A percentile compares a stretch with the other conserved stretches of the same genome.
Evolutionary conservation across 2,329 filamentous ascomycete genomes (phyloP).

Genomic region (Trichoderma koningii): DNA sequence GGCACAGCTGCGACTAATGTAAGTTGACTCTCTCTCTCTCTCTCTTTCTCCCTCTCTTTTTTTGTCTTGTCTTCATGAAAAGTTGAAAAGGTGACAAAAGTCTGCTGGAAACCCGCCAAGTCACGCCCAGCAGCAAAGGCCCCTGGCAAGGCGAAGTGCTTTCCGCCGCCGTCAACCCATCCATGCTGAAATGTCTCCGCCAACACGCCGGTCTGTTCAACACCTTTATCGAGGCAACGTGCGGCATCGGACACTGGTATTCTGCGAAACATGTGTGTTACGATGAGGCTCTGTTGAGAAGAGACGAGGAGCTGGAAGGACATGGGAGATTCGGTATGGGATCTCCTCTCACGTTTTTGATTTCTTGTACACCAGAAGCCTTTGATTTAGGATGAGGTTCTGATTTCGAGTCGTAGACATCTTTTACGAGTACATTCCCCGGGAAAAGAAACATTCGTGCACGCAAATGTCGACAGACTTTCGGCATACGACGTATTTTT

Average conservation of each 20-base stretch:
- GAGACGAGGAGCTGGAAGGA: background rate
- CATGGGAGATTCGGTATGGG: too few species aligned
- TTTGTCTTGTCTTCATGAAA: background rate
- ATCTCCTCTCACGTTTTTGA: too few species aligned
- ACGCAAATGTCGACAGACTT: background rate
- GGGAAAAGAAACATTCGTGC: background rate
- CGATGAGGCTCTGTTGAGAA: background rate
- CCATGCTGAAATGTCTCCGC: background rate
- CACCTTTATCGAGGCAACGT: conserved; percentile 4
- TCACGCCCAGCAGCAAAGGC: background rate
- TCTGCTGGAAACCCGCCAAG: conserved; percentile 2
- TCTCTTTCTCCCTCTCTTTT: background rate
- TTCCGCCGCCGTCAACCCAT: background rate
- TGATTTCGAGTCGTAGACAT: background rate
- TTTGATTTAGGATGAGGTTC: too few species aligned
- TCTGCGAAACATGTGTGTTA: conserved; percentile 7
- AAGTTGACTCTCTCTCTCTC: background rate
- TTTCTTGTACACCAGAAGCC: too few species aligned
- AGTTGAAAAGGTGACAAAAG: background rate
- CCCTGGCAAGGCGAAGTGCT: conserved; percentile 5
- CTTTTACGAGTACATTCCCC: conserved; percentile 5
- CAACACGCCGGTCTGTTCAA: background rate
- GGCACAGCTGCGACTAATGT: background rate
- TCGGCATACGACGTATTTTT: background rate
- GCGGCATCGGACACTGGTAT: conserved; percentile 10